Percentiles rank a stretch among this genome's conserved stretches.
These are phyloP conservation scores for Trichoderma sp. DNA, from an alignment of 2,329 filamentous ascomycete genomes.

Conservation along the genomic window DNA sequence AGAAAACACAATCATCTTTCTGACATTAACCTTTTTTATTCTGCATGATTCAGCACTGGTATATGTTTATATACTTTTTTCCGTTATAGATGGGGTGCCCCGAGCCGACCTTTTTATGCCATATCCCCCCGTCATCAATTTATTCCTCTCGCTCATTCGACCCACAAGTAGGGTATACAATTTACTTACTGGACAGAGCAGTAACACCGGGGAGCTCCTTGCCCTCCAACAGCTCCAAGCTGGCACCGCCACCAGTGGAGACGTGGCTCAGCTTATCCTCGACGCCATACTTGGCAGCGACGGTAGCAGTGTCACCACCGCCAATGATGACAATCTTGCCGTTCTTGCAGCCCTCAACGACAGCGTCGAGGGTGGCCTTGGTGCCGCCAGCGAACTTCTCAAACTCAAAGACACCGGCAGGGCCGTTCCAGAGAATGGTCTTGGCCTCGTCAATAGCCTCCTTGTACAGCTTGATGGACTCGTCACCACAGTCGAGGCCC, in stretches of 20 bases:
- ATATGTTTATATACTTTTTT: constrained; percentile 8
- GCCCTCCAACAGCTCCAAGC: constrained; percentile 93
- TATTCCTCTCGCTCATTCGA: constrained; percentile 28
- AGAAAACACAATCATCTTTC: neutral
- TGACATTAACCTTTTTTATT: constrained; percentile 14
- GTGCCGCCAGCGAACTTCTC: constrained; percentile 91
- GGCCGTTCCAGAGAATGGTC: constrained; percentile 99
- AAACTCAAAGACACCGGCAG: constrained; percentile 95
- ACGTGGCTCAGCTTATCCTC: constrained; percentile 99
- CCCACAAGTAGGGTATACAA: neutral
- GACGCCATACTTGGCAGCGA: constrained; percentile 93
- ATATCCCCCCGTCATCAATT: constrained; percentile 37
- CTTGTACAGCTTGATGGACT: constrained; percentile 88
- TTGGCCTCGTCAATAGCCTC: constrained; percentile 82
- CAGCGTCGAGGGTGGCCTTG: constrained; percentile 87
- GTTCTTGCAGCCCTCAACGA: constrained; percentile 72
- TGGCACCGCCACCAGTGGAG: constrained; percentile 93
- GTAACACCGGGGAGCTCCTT: constrained; percentile 94
- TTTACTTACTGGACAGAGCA: constrained; percentile 79
- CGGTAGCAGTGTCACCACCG: constrained; percentile 95
- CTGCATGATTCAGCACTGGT: neutral
- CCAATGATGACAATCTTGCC: constrained; percentile 96
- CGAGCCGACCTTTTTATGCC: constrained; percentile 34
- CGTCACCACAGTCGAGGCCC: constrained; percentile 91
- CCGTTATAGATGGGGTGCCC: constrained; percentile 41